Evolutionary conservation across 345 rosid species (phyloP).

Genomic region (Sapria himalayana): DNA sequence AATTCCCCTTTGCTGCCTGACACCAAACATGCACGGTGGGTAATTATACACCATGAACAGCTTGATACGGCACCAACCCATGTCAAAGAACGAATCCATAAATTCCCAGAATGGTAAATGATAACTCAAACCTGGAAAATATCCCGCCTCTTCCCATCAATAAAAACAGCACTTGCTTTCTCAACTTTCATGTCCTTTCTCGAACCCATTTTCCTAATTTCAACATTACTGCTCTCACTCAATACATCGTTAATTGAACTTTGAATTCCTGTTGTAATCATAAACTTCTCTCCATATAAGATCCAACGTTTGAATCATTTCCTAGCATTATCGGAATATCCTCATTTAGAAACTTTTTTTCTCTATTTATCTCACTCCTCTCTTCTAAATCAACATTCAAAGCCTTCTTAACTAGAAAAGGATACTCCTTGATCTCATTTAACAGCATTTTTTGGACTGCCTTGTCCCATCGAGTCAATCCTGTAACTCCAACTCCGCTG

Average conservation of each 20-base stretch:
- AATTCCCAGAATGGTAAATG: constrained; percentile 50
- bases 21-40: constrained; percentile 82
- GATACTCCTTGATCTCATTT: constrained; percentile 38
- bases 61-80: constrained; percentile 33
- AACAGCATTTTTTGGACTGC: constrained; percentile 46
- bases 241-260: background rate
- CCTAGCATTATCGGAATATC: constrained; percentile 2
- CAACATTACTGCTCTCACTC: constrained; percentile 3
- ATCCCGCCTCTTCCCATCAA: constrained; percentile 90
- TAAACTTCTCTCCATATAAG: no score
- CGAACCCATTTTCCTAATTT: constrained; percentile 8
- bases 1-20: constrained; percentile 74
- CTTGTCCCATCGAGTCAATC: constrained; percentile 62
- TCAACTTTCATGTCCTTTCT: constrained; percentile 14
- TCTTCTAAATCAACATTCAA: constrained; percentile 7
- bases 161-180: constrained; percentile 32
- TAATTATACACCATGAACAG: constrained; percentile 93
- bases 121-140: constrained; percentile 59
- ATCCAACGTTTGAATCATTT: background rate
- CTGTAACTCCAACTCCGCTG: constrained; percentile 51
- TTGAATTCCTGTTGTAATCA: no score
- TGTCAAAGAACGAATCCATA: constrained; percentile 40
- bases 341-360: constrained; percentile 31
- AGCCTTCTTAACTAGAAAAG: constrained; percentile 49
- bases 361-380: constrained; percentile 20